Percentiles rank a stretch among this genome's conserved stretches.
phyloP scores from a whole-genome alignment of 257 asterid genomes.

The Pogostemon cablin region DNA sequence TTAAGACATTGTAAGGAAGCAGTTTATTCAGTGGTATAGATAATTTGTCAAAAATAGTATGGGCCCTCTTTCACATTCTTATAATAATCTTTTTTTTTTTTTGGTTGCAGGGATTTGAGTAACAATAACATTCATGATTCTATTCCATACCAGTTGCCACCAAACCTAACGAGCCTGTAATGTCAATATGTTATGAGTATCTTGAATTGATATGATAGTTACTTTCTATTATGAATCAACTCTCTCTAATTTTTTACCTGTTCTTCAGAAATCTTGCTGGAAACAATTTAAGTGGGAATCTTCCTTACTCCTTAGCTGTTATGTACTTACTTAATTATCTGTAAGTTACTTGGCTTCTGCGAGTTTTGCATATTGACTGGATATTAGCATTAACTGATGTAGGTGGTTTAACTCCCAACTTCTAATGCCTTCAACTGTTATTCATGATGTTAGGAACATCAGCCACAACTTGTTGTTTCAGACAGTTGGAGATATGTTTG shows the following conservation, averaged over 20 bases:
- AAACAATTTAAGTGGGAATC: constrained; percentile 74
- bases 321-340: constrained; percentile 66
- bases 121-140: constrained; percentile 72
- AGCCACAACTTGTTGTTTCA: constrained; percentile 72
- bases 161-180: constrained; percentile 89
- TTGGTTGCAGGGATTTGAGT: constrained; percentile 84
- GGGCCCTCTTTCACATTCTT: constrained; percentile 5
- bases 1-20: constrained; percentile 69
- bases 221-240: constrained; percentile 25
- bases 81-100: constrained; percentile 14
- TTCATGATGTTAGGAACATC: constrained; percentile 63
- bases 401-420: constrained; percentile 25
- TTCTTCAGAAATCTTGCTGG: constrained; percentile 80
- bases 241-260: constrained; percentile 23
- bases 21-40: constrained; percentile 19
- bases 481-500: constrained; percentile 80
- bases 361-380: constrained; percentile 14
- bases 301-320: constrained; percentile 74
- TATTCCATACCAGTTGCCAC: constrained; percentile 86
- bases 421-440: constrained; percentile 31
- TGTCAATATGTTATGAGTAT: constrained; percentile 28
- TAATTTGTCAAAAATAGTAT: neutral
- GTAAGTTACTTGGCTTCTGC: constrained; percentile 55
- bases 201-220: constrained; percentile 30
- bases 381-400: constrained; percentile 30